Conservation (phyloP, 2,329 filamentous ascomycete genomes). For the Paracamarosporium sp. region DNA sequence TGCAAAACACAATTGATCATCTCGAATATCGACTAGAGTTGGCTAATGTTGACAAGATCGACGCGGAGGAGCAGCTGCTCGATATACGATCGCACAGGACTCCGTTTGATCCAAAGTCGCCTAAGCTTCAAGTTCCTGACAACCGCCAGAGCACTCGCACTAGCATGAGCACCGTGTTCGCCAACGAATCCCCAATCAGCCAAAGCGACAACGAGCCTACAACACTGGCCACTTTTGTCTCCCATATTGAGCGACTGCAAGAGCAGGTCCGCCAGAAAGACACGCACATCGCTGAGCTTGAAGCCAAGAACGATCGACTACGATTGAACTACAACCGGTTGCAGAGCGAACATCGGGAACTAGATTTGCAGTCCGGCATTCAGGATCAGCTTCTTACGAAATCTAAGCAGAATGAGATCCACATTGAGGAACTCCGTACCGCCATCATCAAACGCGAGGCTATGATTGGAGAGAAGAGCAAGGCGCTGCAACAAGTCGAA, state of each 20-base stretch:
- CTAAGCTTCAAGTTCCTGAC: constrained; percentile 15
- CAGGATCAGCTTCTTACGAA: constrained; percentile 36
- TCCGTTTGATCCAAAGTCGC: constrained; percentile 29
- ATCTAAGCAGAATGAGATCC: constrained; percentile 30
- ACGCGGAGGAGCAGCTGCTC: constrained; percentile 47
- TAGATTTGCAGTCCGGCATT: constrained; percentile 34
- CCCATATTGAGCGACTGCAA: constrained; percentile 40
- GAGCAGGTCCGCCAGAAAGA: constrained; percentile 41
- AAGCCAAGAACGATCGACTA: constrained; percentile 26
- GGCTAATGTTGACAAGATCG: constrained; percentile 50
- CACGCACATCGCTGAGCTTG: constrained; percentile 27
- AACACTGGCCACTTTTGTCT: constrained; percentile 31
- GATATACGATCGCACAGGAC: constrained; percentile 35
- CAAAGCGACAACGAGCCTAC: constrained; percentile 26
- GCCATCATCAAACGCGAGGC: constrained; percentile 39
- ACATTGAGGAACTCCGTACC: constrained; percentile 37
- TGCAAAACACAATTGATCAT: constrained; percentile 47
- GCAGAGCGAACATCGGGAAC: constrained; percentile 28
- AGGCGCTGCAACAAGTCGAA: constrained; percentile 31
- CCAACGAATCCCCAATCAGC: constrained; percentile 24
- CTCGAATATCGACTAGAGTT: constrained; percentile 48
- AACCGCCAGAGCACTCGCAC: constrained; percentile 21
- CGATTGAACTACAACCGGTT: constrained; percentile 25
- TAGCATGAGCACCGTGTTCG: constrained; percentile 40
- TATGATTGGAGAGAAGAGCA: constrained; percentile 40